phyloP scores from a whole-genome alignment of 164 flowering plant genomes.

The Houttuynia cordata region DNA sequence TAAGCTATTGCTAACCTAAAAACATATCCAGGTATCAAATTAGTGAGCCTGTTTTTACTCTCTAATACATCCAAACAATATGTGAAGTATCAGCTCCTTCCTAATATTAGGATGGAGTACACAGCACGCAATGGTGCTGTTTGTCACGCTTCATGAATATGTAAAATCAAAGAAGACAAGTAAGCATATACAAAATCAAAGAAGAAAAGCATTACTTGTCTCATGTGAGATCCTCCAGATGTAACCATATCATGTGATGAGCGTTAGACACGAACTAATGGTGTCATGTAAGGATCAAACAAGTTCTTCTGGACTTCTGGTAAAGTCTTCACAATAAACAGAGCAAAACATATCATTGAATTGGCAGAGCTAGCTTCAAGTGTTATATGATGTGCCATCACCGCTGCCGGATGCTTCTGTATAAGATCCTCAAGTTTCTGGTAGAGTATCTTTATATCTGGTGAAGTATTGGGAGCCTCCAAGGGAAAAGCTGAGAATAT shows the following conservation, averaged over 20 bases:
- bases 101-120: too few species aligned
- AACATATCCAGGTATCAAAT: neutral
- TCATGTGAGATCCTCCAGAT: conserved; percentile 49
- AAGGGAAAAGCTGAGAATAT: conserved; percentile 77
- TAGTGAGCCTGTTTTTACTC: neutral
- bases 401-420: conserved; percentile 65
- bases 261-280: conserved; percentile 80
- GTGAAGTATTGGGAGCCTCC: conserved; percentile 58
- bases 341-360: conserved; percentile 72
- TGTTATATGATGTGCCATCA: conserved; percentile 61
- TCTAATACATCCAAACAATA: neutral
- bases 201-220: too few species aligned
- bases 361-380: conserved; percentile 59
- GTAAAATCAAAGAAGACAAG: neutral
- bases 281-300: conserved; percentile 46
- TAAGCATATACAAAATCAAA: too few species aligned
- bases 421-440: conserved; percentile 88
- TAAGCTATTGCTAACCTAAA: too few species aligned
- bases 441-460: conserved; percentile 64
- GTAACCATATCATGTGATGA: conserved; percentile 84
- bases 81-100: too few species aligned
- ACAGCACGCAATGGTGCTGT: neutral
- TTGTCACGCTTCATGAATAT: neutral
- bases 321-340: conserved; percentile 67
- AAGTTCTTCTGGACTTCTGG: conserved; percentile 71